Base-by-base conservation (phyloP, 495 filamentous ascomycete genomes). In the Darksidea phi region DNA sequence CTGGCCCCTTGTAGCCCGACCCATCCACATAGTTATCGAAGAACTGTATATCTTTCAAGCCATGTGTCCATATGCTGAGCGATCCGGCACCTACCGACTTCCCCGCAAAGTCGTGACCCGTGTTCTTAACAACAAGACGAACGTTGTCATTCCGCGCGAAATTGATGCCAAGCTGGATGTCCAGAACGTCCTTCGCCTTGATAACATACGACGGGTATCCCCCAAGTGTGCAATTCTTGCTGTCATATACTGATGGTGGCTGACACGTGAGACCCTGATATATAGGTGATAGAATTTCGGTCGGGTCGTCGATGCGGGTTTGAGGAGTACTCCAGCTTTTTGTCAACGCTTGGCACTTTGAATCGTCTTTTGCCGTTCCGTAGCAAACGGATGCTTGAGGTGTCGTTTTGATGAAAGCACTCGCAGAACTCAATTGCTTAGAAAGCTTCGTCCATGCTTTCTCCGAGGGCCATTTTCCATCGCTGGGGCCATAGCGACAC, bases 71-170 rank as follows among this genome's bases (percentile, higher is more conserved):
- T 11, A 69, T 28, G 32, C 63, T 63, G 6, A 67, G 34, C 21
- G 64, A 18, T 20, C 58, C 64, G 45, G 23, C 43, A 18, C 64
- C 64, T 15, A 37, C 18, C 2, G 58, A 62, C 25, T 67, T 67
- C 17, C 64, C 64, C 17, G 54, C 17, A 51, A 62, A 67, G 34
- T 67, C 64, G 20, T 88, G 86, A 26, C 87, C 87, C 1, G 86
- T 90, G 63, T 88, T 89, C 75, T 87, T 87, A 56, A 88, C 77
- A 0, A 84, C 74, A 2, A 90, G 71, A 28, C 85, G 74, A 0
- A 88, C 58, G 17, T 80, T 78, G 21, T 75, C 73, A 21, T 87
- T 81, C 43, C 82, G 75, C 2, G 85, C 86, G 73, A 88, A 88
- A 69, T 82, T 83, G 21, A 88, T 78, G 0, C 81, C 81, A 8